Evolutionary conservation across 2,329 filamentous ascomycete species (phyloP).

Genomic region (Colletotrichum gloeosporioides): DNA sequence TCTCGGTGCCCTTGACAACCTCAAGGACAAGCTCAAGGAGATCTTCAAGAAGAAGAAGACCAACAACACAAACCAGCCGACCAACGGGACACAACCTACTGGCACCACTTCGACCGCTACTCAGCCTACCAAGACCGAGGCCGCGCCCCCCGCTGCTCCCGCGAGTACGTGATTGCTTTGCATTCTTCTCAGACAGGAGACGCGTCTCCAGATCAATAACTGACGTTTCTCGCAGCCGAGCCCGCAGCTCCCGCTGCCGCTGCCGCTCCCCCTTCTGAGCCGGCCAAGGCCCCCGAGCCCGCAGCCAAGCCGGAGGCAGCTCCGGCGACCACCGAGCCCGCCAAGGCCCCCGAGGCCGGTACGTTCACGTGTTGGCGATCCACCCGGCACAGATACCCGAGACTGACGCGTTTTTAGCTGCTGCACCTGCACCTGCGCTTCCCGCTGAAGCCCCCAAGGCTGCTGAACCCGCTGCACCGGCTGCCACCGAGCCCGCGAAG

Average conservation of each 20-base stretch:
- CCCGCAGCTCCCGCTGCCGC: constrained; percentile 21
- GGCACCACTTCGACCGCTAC: constrained; percentile 30
- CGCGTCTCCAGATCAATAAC: neutral
- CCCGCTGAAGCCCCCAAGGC: constrained; percentile 17
- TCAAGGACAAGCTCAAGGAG: constrained; percentile 61
- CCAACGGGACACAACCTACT: constrained; percentile 30
- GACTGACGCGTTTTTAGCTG: constrained; percentile 24
- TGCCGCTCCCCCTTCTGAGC: constrained; percentile 2
- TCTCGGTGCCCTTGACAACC: constrained; percentile 55
- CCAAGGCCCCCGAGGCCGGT: constrained; percentile 19
- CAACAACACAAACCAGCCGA: constrained; percentile 31
- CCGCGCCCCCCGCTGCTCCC: constrained; percentile 19
- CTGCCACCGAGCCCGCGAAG: constrained; percentile 21
- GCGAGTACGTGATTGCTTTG: constrained; percentile 9
- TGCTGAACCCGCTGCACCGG: constrained; percentile 26
- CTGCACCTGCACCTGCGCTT: constrained; percentile 30
- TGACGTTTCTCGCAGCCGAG: constrained; percentile 10
- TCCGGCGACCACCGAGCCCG: constrained; percentile 19
- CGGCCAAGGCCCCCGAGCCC: constrained; percentile 18
- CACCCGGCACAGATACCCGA: neutral
- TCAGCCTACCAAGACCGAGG: constrained; percentile 31
- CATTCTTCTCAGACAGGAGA: neutral
- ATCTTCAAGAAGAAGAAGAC: constrained; percentile 57
- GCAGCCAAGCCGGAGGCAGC: constrained; percentile 16
- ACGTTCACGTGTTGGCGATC: neutral